Base-by-base conservation (phyloP, 1,139 yeast species). In the Yarrowia galli region DNA sequence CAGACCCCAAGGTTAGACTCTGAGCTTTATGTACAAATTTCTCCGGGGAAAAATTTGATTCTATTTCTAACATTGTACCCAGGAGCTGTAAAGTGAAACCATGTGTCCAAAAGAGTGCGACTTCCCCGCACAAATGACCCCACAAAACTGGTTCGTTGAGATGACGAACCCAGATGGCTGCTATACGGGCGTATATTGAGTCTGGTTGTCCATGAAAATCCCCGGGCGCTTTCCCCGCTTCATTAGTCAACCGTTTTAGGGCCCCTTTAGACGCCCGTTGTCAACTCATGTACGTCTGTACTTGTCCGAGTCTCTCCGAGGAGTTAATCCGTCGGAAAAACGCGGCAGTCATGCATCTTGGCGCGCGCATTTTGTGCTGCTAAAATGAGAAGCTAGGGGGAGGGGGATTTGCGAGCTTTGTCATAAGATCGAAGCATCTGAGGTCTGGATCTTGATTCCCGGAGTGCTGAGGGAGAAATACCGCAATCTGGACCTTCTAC, bases 261-360 rank as follows among this genome's bases (percentile, higher is more conserved):
- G 20, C 23, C 25, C 51, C 25, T 46, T 25, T 16, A 7, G 6
- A 28, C 32, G 32, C 32, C 32, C 32, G 32, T 28, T 28, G 32
- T 8, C 18, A 3, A 2, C 20, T 16, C 22, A 32, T 49, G 56
- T 32, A 48, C n/a, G 20, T 32, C 12, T 23, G 9, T 23, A 0
- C 23, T n/a, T 4, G 18, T 23, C 61, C 61, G 61, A 38, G 46
- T 38, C 45, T 38, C 43, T 54, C 61, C 61, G 61, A 54, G 5
- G 46, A 54, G 61, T 54, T 54, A 54, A 54, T 54, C 61, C 61
- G 61, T 54, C 61, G 61, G 61, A 54, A 54, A 54, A 54, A 54
- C 46, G 61, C 61, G 61, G 61, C 61, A 12, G 22, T 28, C 12
- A 38, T 23, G 61, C 61, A 45, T 32, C 61, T 54, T 54, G 61